Evolutionary conservation across 441 rosid genomes (phyloP), one percentile per base, ranked within the genome.

Genomic region (Melastoma candidum): DNA sequence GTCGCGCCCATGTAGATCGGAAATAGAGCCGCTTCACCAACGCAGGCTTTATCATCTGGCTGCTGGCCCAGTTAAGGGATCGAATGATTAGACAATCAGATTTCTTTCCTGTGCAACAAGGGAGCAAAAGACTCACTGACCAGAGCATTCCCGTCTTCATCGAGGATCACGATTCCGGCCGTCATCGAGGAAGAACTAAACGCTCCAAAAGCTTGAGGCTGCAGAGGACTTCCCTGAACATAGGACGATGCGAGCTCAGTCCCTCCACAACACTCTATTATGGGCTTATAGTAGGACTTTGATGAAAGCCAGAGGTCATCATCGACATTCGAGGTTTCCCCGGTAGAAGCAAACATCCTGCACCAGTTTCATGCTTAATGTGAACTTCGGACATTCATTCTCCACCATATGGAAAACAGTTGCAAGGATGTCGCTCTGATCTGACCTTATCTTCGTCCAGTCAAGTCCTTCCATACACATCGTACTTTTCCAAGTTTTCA

Each of bases 271-370:
- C 81, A 71, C 74, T 90, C 95, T 4, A 83, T 70, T 47, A 87
- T 48, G n/a, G 95, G 93, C 60, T 67, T 83, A 68, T 87, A 87
- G 68, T 71, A 77, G 47, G 93, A 67, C 71, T 70, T 83, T 11
- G 95, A 90, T 54, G 96, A 87, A 52, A 90, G 95, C 97, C 96
- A 90, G 45, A 90, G 95, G 73, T 83, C 84, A 32, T 90, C 96
- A 47, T 90, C 95, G 44, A 81, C 81, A 64, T 74, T 81, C 12
- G 97, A 90, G 54, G 87, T 69, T 78, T 90, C 97, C 48, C 97
- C 97, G 22, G 85, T 73, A 14, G 85, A 72, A 45, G 70, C 73
- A 66, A 85, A 79, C 43, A 58, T 47, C 64, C 97, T 90, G 74
- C 64, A 63, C 3, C 29, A 10, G 46, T 32, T 26, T 10, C 14